Conservation (phyloP, 805 yeast species). For the Cyberlindnera suaveolens region DNA sequence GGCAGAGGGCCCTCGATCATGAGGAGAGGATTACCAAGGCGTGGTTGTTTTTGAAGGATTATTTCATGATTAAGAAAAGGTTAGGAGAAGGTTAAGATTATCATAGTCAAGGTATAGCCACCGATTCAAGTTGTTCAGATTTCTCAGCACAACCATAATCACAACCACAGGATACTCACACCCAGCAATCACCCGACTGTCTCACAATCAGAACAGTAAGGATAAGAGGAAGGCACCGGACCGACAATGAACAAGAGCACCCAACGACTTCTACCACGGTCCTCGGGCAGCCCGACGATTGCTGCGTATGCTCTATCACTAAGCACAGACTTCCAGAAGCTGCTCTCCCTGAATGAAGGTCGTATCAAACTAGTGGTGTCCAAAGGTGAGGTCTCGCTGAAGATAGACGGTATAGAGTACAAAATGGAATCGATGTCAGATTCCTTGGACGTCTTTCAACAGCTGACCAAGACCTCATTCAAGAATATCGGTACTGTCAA, state of each 20-base stretch:
- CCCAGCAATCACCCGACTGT: too few relatives aligned
- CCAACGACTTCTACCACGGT: conserved; percentile 12
- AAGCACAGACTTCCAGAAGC: conserved; percentile 4
- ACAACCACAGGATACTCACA: too few relatives aligned
- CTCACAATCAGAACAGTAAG: too few relatives aligned
- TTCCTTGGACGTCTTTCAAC: conserved; percentile 17
- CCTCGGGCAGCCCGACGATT: conserved; percentile 4
- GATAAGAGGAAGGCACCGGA: too few relatives aligned
- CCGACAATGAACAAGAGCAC: conserved; percentile 1
- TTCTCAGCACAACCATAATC: too few relatives aligned
- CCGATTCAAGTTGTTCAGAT: too few relatives aligned
- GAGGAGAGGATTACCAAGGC: too few relatives aligned
- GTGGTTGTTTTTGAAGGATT: too few relatives aligned
- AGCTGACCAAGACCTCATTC: conserved; percentile 17
- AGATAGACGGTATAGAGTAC: conserved; percentile 5
- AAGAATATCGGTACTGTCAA: conserved; percentile 16
- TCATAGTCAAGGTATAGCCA: too few relatives aligned
- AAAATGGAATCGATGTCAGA: conserved; percentile 4
- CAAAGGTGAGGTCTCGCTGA: conserved; percentile 15
- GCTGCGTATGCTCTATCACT: conserved; percentile 10
- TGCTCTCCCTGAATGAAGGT: conserved; percentile 9
- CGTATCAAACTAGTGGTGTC: conserved; percentile 18
- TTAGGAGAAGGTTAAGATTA: too few relatives aligned
- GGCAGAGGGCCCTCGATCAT: too few relatives aligned
- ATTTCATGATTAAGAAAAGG: too few relatives aligned